These are phyloP conservation scores for Moniliella sp. DNA, from an alignment of 1,284 basidiomycete species.

Conservation along the genomic window DNA sequence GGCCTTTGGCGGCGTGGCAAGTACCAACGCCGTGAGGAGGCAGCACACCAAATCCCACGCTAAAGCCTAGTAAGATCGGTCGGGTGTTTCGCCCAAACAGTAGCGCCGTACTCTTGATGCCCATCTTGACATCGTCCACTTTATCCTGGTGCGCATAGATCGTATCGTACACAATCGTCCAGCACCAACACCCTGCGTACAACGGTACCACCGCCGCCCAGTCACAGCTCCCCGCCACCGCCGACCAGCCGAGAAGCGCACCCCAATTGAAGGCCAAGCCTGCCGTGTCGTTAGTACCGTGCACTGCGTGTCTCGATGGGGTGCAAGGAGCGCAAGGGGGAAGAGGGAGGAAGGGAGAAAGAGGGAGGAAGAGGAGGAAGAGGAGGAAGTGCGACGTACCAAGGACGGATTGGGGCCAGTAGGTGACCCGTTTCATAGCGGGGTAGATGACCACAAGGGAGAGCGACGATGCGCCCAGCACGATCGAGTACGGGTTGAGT, in stretches of 20 bases:
- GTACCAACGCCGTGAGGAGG: no score
- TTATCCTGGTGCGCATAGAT: conserved; percentile 99
- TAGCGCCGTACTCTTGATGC: conserved; percentile 80
- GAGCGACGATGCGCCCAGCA: conserved; percentile 71
- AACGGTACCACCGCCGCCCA: conserved; percentile 56
- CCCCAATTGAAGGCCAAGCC: conserved; percentile 96
- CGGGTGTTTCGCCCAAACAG: conserved; percentile 55
- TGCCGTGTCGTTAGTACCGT: no score
- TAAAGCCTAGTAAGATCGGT: conserved; percentile 52
- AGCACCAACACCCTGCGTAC: conserved; percentile 68
- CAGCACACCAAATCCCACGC: no score
- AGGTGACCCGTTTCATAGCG: conserved; percentile 85
- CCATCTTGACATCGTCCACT: conserved; percentile 61
- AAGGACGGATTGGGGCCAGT: conserved; percentile 67
- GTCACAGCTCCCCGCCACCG: conserved; percentile 58
- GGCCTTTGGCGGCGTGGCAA: no score
- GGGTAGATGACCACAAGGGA: conserved; percentile 74
- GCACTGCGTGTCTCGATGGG: no score
- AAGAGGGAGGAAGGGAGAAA: background rate
- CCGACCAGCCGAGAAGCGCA: conserved; percentile 81
- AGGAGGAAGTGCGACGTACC: conserved; percentile 42
- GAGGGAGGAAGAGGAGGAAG: background rate
- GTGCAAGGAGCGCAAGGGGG: background rate
- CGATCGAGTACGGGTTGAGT: conserved; percentile 81
- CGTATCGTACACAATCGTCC: conserved; percentile 90